Conservation (phyloP, 2,329 filamentous ascomycete species). For the Trichoderma koningiopsis region DNA sequence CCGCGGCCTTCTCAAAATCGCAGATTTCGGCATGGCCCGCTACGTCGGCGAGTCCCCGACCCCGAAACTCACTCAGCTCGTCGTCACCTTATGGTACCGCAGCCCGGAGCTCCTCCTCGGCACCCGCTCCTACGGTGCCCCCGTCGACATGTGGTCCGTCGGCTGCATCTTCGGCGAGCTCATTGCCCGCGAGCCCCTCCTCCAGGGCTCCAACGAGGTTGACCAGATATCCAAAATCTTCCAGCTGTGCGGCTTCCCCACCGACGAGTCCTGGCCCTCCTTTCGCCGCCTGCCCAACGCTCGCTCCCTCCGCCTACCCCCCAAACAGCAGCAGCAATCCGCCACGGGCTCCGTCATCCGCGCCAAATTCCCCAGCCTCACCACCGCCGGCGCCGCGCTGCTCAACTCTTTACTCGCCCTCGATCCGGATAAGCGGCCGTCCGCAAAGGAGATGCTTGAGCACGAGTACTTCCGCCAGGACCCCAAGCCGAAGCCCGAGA, state of each 20-base stretch:
- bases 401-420: constrained; percentile 71
- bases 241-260: constrained; percentile 83
- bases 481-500: constrained; percentile 84
- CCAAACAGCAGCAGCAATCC: constrained; percentile 46
- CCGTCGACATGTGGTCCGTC: constrained; percentile 93
- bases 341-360: constrained; percentile 61
- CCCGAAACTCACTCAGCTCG: constrained; percentile 81
- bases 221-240: constrained; percentile 89
- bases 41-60: constrained; percentile 82
- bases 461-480: constrained; percentile 89
- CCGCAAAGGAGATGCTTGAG: constrained; percentile 71
- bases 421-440: constrained; percentile 71
- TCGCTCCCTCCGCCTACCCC: constrained; percentile 69
- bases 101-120: constrained; percentile 88
- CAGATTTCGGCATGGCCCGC: constrained; percentile 97
- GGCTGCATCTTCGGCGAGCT: constrained; percentile 96
- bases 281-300: constrained; percentile 90
- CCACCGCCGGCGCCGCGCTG: constrained; percentile 70
- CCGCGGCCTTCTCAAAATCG: constrained; percentile 90
- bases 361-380: constrained; percentile 79
- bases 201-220: constrained; percentile 91
- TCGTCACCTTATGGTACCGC: constrained; percentile 97
- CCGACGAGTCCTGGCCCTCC: constrained; percentile 78
- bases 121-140: constrained; percentile 69
- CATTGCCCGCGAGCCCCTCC: constrained; percentile 75